phyloP scores from a whole-genome alignment of 345 rosid genomes.

The Turnera subulata region DNA sequence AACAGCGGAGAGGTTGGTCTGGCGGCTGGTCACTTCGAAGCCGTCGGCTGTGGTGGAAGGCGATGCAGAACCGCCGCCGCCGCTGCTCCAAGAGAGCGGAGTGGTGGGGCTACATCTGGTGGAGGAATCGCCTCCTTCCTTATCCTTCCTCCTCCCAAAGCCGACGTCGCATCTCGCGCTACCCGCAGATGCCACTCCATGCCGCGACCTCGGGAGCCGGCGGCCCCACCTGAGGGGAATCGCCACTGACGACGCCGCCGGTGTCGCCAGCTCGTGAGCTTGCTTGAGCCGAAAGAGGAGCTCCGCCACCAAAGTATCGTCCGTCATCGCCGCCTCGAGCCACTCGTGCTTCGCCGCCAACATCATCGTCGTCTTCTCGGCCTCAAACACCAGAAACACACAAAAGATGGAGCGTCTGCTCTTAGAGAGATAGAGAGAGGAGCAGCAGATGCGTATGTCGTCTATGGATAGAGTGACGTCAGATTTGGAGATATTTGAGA shows the following conservation, averaged over 20 bases:
- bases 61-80: slow-evolving; percentile 31
- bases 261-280: slow-evolving; percentile 26
- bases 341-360: slow-evolving; percentile 49
- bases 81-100: slow-evolving; percentile 33
- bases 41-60: slow-evolving; percentile 61
- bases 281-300: slow-evolving; percentile 53
- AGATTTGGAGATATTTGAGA: too few relatives aligned
- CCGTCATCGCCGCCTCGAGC: slow-evolving; percentile 68
- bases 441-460: too few relatives aligned
- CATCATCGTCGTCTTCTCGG: slow-evolving; percentile 23
- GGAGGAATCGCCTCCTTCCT: slow-evolving; percentile 8
- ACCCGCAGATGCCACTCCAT: neutral
- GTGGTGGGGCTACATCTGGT: slow-evolving; percentile 35
- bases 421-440: too few relatives aligned
- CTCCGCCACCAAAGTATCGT: slow-evolving; percentile 61
- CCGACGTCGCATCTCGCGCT: slow-evolving; percentile 13
- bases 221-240: slow-evolving; percentile 30
- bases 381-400: neutral
- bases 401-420: neutral
- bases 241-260: slow-evolving; percentile 31
- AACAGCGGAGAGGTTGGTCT: slow-evolving; percentile 32
- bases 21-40: slow-evolving; percentile 55
- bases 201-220: slow-evolving; percentile 24
- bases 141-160: slow-evolving; percentile 8
- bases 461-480: too few relatives aligned